A percentile compares a stretch with the other conserved stretches of the same genome.
These are phyloP conservation scores for Saposhnikovia divaricata DNA, from an alignment of 129 eudicot species.

Conservation along the genomic window DNA sequence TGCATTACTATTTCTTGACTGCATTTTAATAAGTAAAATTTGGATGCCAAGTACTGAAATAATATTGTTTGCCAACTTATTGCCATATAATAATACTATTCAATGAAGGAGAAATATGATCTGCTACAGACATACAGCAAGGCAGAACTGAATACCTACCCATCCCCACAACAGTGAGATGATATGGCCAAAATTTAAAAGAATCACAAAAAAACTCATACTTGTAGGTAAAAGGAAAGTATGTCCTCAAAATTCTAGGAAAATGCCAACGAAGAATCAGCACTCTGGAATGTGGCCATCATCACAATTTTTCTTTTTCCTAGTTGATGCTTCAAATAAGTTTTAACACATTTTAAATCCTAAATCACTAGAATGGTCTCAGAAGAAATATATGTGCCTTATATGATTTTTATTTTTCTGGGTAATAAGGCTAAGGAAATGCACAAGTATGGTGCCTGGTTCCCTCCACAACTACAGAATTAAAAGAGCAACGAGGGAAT, in stretches of 20 bases:
- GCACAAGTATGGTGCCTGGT: neutral
- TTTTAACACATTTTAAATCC: neutral
- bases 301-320: neutral
- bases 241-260: neutral
- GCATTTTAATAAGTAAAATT: neutral
- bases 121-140: neutral
- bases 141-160: neutral
- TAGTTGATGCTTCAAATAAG: neutral
- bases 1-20: neutral
- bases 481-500: neutral
- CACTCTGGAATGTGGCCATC: neutral
- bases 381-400: neutral
- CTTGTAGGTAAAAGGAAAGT: neutral
- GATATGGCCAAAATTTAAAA: neutral
- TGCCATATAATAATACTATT: neutral
- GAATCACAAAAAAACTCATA: neutral
- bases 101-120: neutral
- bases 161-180: neutral
- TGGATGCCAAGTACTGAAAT: neutral
- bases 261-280: neutral
- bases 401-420: neutral
- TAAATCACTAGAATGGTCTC: neutral
- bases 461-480: neutral
- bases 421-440: neutral
- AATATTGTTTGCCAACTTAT: neutral